Evolutionary conservation across 1,284 basidiomycete species (phyloP), one percentile per base, ranked within the genome.

Genomic region (Trichosporon inkin): DNA sequence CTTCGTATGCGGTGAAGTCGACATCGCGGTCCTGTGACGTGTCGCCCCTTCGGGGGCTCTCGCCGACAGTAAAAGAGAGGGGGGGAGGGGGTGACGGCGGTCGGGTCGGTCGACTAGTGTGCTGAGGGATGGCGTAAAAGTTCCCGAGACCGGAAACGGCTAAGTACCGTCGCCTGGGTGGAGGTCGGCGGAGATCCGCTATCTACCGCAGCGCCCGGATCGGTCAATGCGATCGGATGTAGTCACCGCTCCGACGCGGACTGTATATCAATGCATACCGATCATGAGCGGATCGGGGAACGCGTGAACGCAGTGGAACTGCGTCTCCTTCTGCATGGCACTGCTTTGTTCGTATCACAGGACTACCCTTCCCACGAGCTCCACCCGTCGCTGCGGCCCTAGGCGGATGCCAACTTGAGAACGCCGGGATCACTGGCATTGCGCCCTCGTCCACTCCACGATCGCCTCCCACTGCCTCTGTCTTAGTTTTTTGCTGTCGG

Each of bases 391-490:
- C 28, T 32, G 28, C 28, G 28, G 28, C 28, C 28, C 28, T 32
- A 32, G 28, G 28, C 28, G 4, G 28, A 32, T 8, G 28, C 28
- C 28, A 32, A 8, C 8, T 32, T 32, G 8, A 8, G 28, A 32
- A 32, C 8, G 8, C 8, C 28, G 28, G 28, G 28, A 4, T 32
- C 28, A 51, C 41, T 32, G 28, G 36, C 35, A 55, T 49, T 75
- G 69, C 61, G 67, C 68, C 55, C 71, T 63, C 19, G 71, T 72
- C 75, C 74, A 78, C 24, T 65, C 53, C 2, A 78, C 71, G 6
- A 78, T 41, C 58, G 55, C 73, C 3, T 69, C 69, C 75, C 74
- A 78, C 58, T 78, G 77, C 51, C 56, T 55, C 58, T 68, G 63
- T 35, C 66, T 56, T 55, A 76, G 37, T 32, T 59, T 47, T 13